Base-by-base conservation (phyloP, 257 asterid genomes). In the Solanum verrucosum region DNA sequence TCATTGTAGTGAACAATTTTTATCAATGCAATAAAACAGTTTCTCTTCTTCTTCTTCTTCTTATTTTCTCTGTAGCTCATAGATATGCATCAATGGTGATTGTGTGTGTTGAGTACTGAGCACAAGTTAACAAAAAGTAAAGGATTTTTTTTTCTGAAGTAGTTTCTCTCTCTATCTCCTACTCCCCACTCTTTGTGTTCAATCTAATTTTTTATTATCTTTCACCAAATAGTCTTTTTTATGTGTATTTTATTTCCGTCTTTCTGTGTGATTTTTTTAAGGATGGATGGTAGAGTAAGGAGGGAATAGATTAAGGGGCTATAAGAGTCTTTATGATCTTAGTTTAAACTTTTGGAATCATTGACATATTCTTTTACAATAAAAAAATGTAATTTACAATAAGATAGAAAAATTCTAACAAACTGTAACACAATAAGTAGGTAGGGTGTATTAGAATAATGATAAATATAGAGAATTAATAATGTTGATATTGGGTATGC, bases 81-180 rank as follows among this genome's bases (percentile, higher is more conserved):
- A 34, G 35, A 34, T 34, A 34, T 34, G 6, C 35, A 34, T 34
- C 35, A 34, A 34, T 34, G 35, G 35, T 34, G 35, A 34, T 34
- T 34, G 35, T 34, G 35, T 34, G 35, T 34, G 35, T 34, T 34
- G 35, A 34, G 35, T 34, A 34, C 6, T 34, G 6, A 34, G 35
- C 35, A 34, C 35, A 34, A 34, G 1, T 34, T 34, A 34, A 34
- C 35, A 34, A 71, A 44, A 70, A 33, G 59, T 46, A 49, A 38
- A 46, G 0, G 56, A 46, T 42, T 86, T 37, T 29, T 13, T 40
- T 46, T 14, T 29, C 34, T 84, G 21, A 84, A 35, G 78, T 23
- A 7, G 29, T 85, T 27, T 42, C 82, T 84, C 87, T 84, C 87
- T 84, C 63, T 84, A 84, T 63, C 87, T 84, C 84, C 44, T 38